These are phyloP conservation scores for Leishmania arabica DNA, from an alignment of 208 protist genomes.

Conservation along the genomic window DNA sequence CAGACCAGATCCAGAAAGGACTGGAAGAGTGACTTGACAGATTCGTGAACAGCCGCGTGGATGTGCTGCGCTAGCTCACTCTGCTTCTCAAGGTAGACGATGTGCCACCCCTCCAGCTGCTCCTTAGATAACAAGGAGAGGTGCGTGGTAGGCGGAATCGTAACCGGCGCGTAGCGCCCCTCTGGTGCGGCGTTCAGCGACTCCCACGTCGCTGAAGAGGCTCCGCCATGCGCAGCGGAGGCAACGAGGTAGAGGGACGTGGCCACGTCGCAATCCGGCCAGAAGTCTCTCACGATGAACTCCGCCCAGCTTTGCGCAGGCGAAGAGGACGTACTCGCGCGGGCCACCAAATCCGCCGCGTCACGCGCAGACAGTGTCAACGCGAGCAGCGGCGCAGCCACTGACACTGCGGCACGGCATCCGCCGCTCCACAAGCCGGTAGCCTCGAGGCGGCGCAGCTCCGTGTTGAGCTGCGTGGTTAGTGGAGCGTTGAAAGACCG, in stretches of 20 bases:
- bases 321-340: not conserved
- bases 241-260: conserved; percentile 8
- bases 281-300: conserved; percentile 26
- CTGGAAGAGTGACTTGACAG: conserved; percentile 45
- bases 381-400: conserved; percentile 50
- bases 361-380: conserved; percentile 71
- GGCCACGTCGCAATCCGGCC: conserved; percentile 28
- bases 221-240: not conserved
- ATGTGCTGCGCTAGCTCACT: conserved; percentile 49
- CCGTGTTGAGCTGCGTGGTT: conserved; percentile 26
- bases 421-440: conserved; percentile 28
- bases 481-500: conserved; percentile 69
- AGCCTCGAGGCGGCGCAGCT: conserved; percentile 13
- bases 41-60: conserved; percentile 41
- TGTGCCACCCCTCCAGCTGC: conserved; percentile 59
- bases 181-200: conserved; percentile 21
- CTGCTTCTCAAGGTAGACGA: conserved; percentile 70
- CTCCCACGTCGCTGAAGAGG: conserved; percentile 10
- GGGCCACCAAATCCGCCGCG: conserved; percentile 37
- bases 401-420: conserved; percentile 19
- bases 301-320: conserved; percentile 20
- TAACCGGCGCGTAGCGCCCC: conserved; percentile 35
- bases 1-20: conserved; percentile 63
- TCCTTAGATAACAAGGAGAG: conserved; percentile 35
- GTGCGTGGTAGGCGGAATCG: conserved; percentile 41